Conservation (phyloP, 2,329 filamentous ascomycete genomes). For the Exophiala dermatitidis region DNA sequence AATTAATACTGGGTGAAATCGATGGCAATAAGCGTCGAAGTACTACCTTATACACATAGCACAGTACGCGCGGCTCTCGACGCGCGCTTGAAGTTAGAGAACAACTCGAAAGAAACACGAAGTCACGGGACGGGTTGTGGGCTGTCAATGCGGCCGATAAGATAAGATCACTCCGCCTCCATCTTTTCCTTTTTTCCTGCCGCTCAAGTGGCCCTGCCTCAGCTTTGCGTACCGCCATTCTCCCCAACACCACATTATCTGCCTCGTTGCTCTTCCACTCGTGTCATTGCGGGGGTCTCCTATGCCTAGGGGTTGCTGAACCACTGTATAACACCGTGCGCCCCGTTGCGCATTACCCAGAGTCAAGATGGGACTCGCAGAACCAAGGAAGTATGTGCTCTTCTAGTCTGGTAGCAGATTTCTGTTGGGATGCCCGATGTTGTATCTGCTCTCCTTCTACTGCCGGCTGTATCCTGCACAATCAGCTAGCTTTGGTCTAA, state of each 20-base stretch:
- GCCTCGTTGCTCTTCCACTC: too few species aligned
- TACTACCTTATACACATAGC: too few species aligned
- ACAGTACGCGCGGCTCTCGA: too few species aligned
- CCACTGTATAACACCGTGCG: too few species aligned
- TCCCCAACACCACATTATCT: too few species aligned
- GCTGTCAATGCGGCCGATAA: not conserved
- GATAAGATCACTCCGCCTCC: not conserved
- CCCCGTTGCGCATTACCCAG: not conserved
- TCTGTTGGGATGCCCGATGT: not conserved
- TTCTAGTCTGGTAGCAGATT: not conserved
- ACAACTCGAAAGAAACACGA: not conserved
- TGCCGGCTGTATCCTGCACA: too few species aligned
- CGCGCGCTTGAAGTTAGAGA: not conserved
- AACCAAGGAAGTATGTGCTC: conserved; percentile 18
- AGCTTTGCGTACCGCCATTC: too few species aligned
- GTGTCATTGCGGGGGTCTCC: too few species aligned
- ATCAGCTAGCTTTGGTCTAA: not conserved
- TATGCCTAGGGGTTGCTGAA: too few species aligned
- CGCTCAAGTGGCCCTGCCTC: too few species aligned
- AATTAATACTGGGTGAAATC: not conserved
- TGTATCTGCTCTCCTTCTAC: not conserved
- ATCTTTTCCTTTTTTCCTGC: too few species aligned
- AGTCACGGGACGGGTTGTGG: not conserved
- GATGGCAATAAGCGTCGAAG: too few species aligned
- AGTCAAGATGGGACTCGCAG: conserved; percentile 20